Base-by-base conservation (phyloP, 306 rosid species). In the Urtica urens region DNA sequence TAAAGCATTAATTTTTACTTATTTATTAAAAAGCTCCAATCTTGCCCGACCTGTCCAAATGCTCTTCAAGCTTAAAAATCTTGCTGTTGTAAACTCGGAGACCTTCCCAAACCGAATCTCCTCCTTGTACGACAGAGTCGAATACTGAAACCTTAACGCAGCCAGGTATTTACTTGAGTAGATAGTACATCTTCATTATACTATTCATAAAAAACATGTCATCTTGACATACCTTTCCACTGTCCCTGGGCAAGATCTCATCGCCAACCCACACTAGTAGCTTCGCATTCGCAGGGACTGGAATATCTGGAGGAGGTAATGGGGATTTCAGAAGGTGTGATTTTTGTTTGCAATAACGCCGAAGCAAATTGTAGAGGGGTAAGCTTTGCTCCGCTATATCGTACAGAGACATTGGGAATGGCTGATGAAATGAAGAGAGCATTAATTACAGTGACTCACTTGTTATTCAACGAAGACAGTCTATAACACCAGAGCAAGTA, bases 51-150 rank as follows among this genome's bases (percentile, higher is more conserved):
- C 93, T 78, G 60, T 81, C 95, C 45, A 85, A 72, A 73, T 85
- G 95, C 60, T 85, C 87, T 18, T 85, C 84, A 61, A 80, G 93
- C 82, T 78, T 85, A 66, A 85, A 85, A 57, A 85, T 61, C 72
- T 80, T 85, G 53, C 95, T 78, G 44, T 63, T 46, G 53, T 80
- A 85, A 49, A 85, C 78, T 62, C 95, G 67, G 63, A 85, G 87
- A 63, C 95, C 95, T 63, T 85, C 95, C 95, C 95, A 85, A 47
- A 80, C 93, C 41, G 95, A 85, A 68, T 85, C 95, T 35, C 93
- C 95, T 3, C 95, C 95, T 78, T 85, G 95, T 58, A 85, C 93
- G 41, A 85, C 77, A 31, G 95, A 85, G 64, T 85, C 93, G 53
- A 85, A 81, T 60, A 78, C 95, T 38, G 95, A 85, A 57, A 78